A percentile compares a stretch with the other conserved stretches of the same genome.
Conservation (phyloP, 805 yeast species). For the Ogataea trehaloabstinens region DNA sequence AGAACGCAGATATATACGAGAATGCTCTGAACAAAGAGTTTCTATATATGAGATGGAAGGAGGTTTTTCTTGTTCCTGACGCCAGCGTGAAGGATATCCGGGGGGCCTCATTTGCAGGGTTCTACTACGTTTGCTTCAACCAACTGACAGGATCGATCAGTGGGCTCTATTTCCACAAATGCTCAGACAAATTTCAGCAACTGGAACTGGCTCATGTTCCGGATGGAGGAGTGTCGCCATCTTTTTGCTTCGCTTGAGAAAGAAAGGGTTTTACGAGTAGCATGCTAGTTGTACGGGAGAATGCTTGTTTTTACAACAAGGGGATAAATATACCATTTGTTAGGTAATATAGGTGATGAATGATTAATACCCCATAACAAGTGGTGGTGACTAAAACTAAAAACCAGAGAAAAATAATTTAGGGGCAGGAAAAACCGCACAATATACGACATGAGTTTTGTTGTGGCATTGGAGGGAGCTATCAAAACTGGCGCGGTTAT, state of each 20-base stretch:
- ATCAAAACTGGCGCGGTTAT: neutral
- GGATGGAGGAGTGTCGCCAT: conserved; percentile 42
- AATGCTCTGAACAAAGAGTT: conserved; percentile 38
- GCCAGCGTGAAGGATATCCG: conserved; percentile 55
- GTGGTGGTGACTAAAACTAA: too few relatives aligned
- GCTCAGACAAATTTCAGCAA: conserved; percentile 79
- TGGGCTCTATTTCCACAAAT: conserved; percentile 80
- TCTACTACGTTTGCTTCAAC: conserved; percentile 82
- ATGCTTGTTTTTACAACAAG: too few relatives aligned
- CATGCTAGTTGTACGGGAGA: too few relatives aligned
- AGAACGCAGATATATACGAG: conserved; percentile 25
- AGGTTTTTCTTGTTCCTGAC: conserved; percentile 81
- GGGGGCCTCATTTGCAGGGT: conserved; percentile 90
- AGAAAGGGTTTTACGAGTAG: neutral
- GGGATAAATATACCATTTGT: too few relatives aligned
- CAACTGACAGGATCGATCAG: conserved; percentile 70
- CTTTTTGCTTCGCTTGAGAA: conserved; percentile 26
- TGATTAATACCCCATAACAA: too few relatives aligned
- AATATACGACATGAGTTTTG: neutral
- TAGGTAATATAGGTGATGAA: too few relatives aligned
- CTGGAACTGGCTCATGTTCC: conserved; percentile 59
- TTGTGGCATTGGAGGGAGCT: neutral
- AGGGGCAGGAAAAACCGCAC: neutral
- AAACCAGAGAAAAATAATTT: too few relatives aligned
- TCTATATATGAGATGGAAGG: conserved; percentile 94